Evolutionary conservation across 73 alveolate genomes (phyloP).

Genomic region (Breviolum minutum): DNA sequence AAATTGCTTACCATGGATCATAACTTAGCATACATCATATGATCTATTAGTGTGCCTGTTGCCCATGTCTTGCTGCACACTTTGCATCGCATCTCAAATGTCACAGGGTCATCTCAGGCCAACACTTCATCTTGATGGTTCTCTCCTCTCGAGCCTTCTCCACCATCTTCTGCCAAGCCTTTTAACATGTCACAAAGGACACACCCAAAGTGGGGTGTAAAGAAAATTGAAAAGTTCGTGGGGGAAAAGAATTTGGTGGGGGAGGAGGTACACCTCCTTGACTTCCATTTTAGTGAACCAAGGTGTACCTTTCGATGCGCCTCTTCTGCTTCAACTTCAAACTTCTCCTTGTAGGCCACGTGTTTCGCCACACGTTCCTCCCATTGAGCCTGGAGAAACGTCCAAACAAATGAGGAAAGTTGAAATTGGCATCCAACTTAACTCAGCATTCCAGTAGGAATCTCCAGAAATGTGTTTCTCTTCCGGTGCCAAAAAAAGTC

Average conservation of each 20-base stretch:
- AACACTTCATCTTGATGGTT: slow-evolving; percentile 24
- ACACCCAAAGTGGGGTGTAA: background rate
- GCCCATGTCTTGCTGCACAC: too few relatives aligned
- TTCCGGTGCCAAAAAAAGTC: too few relatives aligned
- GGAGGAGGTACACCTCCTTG: background rate
- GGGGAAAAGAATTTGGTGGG: background rate
- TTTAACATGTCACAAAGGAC: background rate
- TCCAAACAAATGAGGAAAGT: too few relatives aligned
- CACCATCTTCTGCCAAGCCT: slow-evolving; percentile 72
- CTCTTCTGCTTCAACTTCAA: slow-evolving; percentile 65
- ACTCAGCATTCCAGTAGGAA: too few relatives aligned
- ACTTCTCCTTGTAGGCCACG: slow-evolving; percentile 45
- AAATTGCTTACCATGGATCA: too few relatives aligned
- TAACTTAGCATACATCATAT: too few relatives aligned
- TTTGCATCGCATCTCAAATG: too few relatives aligned
- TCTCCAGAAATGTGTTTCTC: too few relatives aligned
- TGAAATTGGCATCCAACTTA: too few relatives aligned
- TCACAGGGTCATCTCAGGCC: background rate
- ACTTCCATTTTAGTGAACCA: too few relatives aligned
- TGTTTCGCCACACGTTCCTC: slow-evolving; percentile 65
- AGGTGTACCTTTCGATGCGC: background rate
- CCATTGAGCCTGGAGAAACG: slow-evolving; percentile 8
- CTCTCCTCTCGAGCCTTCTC: slow-evolving; percentile 79
- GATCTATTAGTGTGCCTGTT: too few relatives aligned
- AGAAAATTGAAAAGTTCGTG: background rate